phyloP scores from a whole-genome alignment of 78 protist genomes.

The Isochrysis galbana region DNA sequence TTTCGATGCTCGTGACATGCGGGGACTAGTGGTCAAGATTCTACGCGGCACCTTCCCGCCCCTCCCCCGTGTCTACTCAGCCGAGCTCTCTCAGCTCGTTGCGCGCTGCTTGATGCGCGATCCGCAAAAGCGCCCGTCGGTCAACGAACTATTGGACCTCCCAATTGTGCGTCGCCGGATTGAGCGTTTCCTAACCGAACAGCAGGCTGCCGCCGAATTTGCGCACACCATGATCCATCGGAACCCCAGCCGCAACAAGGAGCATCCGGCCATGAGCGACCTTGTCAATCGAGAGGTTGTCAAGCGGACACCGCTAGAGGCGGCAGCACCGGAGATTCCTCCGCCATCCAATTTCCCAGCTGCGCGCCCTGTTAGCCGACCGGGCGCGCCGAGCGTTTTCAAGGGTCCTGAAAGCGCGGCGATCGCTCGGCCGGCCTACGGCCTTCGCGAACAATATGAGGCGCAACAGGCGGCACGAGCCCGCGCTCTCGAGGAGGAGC shows the following conservation, averaged over 20 bases:
- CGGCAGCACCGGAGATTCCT: no score
- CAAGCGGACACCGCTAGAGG: no score
- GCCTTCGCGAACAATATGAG: no score
- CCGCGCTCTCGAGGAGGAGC: neutral
- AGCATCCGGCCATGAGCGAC: neutral
- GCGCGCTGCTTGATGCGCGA: neutral
- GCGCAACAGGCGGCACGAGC: no score
- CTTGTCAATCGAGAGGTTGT: no score
- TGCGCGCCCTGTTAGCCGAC: no score
- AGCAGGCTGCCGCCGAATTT: neutral
- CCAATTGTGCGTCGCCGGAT: neutral
- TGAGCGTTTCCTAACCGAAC: neutral
- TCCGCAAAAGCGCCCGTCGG: neutral
- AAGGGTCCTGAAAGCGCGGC: no score
- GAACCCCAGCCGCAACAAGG: neutral
- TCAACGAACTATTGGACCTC: neutral
- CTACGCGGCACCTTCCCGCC: conserved; percentile 86
- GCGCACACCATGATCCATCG: neutral
- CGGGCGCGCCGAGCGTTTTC: no score
- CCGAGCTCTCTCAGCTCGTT: neutral
- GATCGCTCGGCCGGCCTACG: no score
- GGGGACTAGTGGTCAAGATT: conserved; percentile 79
- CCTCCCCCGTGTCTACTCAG: neutral
- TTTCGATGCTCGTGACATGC: conserved; percentile 80
- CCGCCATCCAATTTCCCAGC: no score